A percentile compares a stretch with the other conserved stretches of the same genome.
These are phyloP conservation scores for Alternaria ethzedia DNA, from an alignment of 2,329 filamentous ascomycete species.

Conservation along the genomic window DNA sequence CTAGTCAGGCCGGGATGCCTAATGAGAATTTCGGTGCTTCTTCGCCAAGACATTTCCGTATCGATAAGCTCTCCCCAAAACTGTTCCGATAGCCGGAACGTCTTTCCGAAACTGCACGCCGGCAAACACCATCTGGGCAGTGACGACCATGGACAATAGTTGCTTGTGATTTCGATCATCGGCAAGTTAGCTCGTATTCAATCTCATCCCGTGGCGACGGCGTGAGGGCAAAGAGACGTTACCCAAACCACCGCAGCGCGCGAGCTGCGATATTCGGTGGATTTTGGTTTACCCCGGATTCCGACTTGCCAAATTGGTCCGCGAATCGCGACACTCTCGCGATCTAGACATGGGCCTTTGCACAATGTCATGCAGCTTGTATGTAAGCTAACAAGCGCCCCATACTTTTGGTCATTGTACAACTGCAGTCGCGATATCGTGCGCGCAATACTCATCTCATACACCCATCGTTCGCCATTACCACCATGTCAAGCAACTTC, in stretches of 20 bases:
- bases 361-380: background rate
- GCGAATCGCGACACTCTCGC: background rate
- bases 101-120: background rate
- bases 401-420: background rate
- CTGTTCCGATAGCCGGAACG: background rate
- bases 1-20: background rate
- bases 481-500: constrained; percentile 4
- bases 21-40: background rate
- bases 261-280: background rate
- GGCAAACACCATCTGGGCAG: background rate
- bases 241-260: background rate
- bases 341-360: background rate
- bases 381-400: background rate
- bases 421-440: background rate
- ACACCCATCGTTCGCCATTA: background rate
- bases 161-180: background rate
- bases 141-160: background rate
- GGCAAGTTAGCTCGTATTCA: background rate
- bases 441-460: background rate
- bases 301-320: constrained; percentile 3
- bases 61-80: background rate
- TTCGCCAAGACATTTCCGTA: background rate
- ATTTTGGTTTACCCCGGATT: background rate
- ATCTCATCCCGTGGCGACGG: background rate
- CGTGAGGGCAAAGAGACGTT: background rate